Evolutionary conservation across 805 yeast genomes (phyloP).

Genomic region (Ogataea haglerorum): DNA sequence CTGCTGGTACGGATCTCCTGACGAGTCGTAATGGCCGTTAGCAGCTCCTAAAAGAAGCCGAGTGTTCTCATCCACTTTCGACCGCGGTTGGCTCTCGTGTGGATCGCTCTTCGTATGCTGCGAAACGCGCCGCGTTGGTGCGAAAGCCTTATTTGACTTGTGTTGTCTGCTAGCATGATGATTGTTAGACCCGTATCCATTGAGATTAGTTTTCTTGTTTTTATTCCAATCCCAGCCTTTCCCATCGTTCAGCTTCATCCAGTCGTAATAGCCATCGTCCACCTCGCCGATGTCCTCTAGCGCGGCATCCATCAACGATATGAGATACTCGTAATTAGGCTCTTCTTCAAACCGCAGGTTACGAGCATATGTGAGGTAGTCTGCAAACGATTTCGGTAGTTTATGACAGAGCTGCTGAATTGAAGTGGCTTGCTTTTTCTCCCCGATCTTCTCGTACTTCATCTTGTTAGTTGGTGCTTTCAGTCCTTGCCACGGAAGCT

Average conservation of each 20-base stretch:
- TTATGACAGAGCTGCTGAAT: constrained; percentile 60
- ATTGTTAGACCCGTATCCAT: constrained; percentile 63
- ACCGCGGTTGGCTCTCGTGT: constrained; percentile 15
- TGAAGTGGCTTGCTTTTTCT: constrained; percentile 68
- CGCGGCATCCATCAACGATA: constrained; percentile 57
- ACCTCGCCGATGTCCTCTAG: constrained; percentile 54
- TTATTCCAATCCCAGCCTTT: constrained; percentile 77
- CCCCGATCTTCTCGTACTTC: constrained; percentile 81
- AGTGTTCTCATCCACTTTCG: constrained; percentile 19
- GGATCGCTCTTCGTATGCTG: constrained; percentile 20
- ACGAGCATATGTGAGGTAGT: constrained; percentile 67
- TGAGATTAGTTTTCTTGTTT: constrained; percentile 74
- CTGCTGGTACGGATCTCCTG: constrained; percentile 5
- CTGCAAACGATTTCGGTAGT: constrained; percentile 71
- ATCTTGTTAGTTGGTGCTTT: constrained; percentile 83
- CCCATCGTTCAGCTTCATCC: constrained; percentile 79
- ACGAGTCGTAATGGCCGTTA: constrained; percentile 14
- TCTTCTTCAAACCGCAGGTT: constrained; percentile 71
- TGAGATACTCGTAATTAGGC: constrained; percentile 70
- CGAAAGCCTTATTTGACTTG: constrained; percentile 15
- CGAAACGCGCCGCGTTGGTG: constrained; percentile 22
- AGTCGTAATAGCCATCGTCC: constrained; percentile 71
- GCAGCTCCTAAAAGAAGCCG: constrained; percentile 14
- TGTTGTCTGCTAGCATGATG: constrained; percentile 25
- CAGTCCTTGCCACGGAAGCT: constrained; percentile 87